Base-by-base conservation (phyloP, 345 rosid species). In the thale cress (Arabidopsis thaliana) region DNA sequence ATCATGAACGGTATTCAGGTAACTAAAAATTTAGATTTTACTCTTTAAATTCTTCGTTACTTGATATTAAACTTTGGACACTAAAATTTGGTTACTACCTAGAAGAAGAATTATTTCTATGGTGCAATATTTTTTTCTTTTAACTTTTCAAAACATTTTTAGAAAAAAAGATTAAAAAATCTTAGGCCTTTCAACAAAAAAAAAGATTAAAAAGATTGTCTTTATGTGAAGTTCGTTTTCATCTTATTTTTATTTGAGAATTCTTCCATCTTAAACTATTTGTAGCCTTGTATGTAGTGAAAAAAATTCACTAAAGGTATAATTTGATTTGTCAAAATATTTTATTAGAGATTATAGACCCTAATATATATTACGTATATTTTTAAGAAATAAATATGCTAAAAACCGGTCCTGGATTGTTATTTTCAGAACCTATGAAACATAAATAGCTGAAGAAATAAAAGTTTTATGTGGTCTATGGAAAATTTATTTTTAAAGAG, bases 1-100 rank as follows among this genome's bases (percentile, higher is more conserved):
- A 10, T 89, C 74, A 87, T 91, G 96, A 85, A 91, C 48, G 98
- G 97, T 72, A 78, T 88, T 41, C 82, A 88, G 96, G 98, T 90
- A 83, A 20, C 23, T 2, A 16, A 30, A n/a, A 60, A 13, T 48
- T 20, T 5, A 4, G 0, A 40, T 53, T n/a, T 37, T 37, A n/a
- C 14, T 46, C 59, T 1, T 53, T 33, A 13, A 62, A 1, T 25
- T 36, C 1, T 60, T 59, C 4, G 28, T 59, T 52, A 28, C 30
- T 9, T 50, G 7, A 14, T 56, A 55, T 5, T 56, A 7, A 33
- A 4, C 24, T 4, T n/a, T 55, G 22, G 20, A 28, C 37, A 8
- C 16, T 28, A 53, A 12, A 30, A 6, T 12, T 30, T 55, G 38
- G 38, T 30, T 55, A 55, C 8, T 13, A 9, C 12, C 57, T 50